Conservation (phyloP, 495 filamentous ascomycete genomes). For the Jackrogersella minutella region DNA sequence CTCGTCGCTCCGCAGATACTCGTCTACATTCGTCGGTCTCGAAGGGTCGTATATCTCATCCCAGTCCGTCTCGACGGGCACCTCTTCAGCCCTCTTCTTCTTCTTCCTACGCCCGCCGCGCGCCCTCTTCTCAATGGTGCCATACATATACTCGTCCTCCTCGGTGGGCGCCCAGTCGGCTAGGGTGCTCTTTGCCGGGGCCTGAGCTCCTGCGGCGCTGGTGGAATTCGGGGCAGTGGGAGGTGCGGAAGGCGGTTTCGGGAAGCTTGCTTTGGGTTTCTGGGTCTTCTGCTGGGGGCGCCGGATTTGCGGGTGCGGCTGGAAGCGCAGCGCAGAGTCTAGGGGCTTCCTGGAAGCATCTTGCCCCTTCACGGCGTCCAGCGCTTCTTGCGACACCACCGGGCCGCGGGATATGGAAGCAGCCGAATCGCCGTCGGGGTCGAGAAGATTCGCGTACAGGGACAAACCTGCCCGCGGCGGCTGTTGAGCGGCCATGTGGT, state of each 20-base stretch:
- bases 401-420: conserved; percentile 76
- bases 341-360: conserved; percentile 73
- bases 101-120: conserved; percentile 81
- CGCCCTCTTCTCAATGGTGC: conserved; percentile 66
- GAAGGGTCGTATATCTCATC: conserved; percentile 92
- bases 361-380: conserved; percentile 60
- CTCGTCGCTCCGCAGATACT: conserved; percentile 88
- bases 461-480: conserved; percentile 56
- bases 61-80: conserved; percentile 76
- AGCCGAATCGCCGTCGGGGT: conserved; percentile 47
- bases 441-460: conserved; percentile 65
- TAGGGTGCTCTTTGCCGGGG: conserved; percentile 68
- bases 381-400: conserved; percentile 70
- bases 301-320: conserved; percentile 64
- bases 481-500: conserved; percentile 46
- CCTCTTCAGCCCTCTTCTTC: conserved; percentile 76
- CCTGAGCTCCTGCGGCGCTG: conserved; percentile 23
- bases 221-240: conserved; percentile 24
- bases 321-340: conserved; percentile 85
- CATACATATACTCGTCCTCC: conserved; percentile 68
- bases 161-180: conserved; percentile 82
- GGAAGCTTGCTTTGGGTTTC: conserved; percentile 72
- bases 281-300: conserved; percentile 71
- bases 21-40: conserved; percentile 83
- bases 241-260: conserved; percentile 45